These are phyloP conservation scores for Teunomyces kruisii DNA, from an alignment of 805 yeast species.

Conservation along the genomic window DNA sequence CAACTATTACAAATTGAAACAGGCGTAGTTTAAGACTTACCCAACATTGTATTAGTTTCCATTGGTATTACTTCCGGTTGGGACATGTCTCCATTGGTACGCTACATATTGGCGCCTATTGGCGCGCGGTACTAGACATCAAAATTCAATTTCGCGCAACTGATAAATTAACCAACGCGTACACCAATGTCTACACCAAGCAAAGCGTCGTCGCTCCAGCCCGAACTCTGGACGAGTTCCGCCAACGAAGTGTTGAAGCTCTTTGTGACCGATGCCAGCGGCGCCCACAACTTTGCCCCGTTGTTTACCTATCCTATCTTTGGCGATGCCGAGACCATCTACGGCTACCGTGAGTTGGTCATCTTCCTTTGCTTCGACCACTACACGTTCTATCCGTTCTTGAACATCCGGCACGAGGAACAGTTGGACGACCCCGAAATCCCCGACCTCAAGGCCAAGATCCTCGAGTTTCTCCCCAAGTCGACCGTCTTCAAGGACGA, in stretches of 20 bases:
- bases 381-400: slow-evolving; percentile 68
- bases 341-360: slow-evolving; percentile 72
- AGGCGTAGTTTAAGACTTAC: too few species aligned
- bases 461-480: slow-evolving; percentile 62
- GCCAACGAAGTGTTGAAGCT: slow-evolving; percentile 68
- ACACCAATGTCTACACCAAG: neutral
- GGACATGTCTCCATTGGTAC: too few species aligned
- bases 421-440: slow-evolving; percentile 55
- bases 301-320: slow-evolving; percentile 87
- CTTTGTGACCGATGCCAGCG: slow-evolving; percentile 53
- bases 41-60: too few species aligned
- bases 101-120: too few species aligned
- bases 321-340: slow-evolving; percentile 87
- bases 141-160: too few species aligned
- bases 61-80: too few species aligned
- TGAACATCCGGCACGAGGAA: slow-evolving; percentile 55
- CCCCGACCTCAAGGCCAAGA: slow-evolving; percentile 56
- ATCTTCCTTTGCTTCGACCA: slow-evolving; percentile 73
- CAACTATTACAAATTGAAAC: too few species aligned
- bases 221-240: slow-evolving; percentile 73
- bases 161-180: slow-evolving; percentile 1
- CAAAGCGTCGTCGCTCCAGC: slow-evolving; percentile 36
- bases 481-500: slow-evolving; percentile 64
- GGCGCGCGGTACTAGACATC: too few species aligned
- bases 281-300: slow-evolving; percentile 66